Conservation (phyloP, 495 filamentous ascomycete species). For the Trichoderma parareesei region DNA sequence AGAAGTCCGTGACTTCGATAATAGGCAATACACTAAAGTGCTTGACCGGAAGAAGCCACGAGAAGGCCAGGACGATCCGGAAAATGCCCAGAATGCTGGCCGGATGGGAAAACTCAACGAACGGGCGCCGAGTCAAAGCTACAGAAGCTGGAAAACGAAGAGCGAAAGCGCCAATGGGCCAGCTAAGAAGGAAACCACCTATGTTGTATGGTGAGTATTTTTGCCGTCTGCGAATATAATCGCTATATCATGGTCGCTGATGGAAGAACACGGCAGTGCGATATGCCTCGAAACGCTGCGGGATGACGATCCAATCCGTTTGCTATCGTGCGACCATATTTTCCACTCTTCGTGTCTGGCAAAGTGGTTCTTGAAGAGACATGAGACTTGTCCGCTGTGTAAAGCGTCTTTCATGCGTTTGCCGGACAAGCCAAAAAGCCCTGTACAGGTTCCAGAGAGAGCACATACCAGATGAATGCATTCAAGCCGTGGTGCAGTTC, state of each 20-base stretch:
- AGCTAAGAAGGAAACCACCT: background rate
- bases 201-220: background rate
- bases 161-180: background rate
- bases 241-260: background rate
- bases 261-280: background rate
- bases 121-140: background rate
- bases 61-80: background rate
- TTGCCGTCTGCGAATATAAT: background rate
- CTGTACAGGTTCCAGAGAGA: background rate
- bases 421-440: background rate
- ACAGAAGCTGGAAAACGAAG: background rate
- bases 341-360: background rate
- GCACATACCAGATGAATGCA: background rate
- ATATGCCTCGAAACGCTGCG: background rate
- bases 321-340: background rate
- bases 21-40: background rate
- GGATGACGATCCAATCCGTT: background rate
- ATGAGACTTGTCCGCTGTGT: background rate
- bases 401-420: background rate
- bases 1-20: background rate
- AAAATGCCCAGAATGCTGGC: background rate
- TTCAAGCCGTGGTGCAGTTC: too few species aligned
- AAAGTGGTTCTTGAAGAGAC: slow-evolving; percentile 3
- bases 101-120: background rate
- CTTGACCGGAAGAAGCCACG: background rate